Evolutionary conservation across 306 rosid species (phyloP).

Genomic region (Rubus idaeus): DNA sequence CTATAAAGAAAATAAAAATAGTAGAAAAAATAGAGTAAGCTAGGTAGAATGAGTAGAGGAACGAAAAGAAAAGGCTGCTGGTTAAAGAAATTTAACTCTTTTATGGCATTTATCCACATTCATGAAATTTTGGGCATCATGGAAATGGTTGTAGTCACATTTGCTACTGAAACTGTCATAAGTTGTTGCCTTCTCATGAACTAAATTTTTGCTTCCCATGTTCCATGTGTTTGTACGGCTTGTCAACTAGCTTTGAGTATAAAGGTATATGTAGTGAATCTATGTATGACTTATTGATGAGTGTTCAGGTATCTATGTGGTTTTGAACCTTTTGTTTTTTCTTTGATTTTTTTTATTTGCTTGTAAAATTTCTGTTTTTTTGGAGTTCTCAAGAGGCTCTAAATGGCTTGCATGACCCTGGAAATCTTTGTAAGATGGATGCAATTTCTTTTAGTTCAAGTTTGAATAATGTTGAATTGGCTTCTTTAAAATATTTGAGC

Average conservation of each 20-base stretch:
- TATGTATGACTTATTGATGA: not conserved
- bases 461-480: not conserved
- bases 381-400: not conserved
- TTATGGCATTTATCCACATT: not conserved
- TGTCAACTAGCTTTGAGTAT: not conserved
- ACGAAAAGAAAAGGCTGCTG: not conserved
- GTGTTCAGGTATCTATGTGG: not conserved
- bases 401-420: not conserved
- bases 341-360: not conserved
- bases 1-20: not conserved
- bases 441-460: not conserved
- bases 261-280: not conserved
- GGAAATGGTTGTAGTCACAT: not conserved
- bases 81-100: not conserved
- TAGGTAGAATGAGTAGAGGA: not conserved
- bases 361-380: not conserved
- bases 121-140: not conserved
- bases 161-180: not conserved
- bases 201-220: not conserved
- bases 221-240: not conserved
- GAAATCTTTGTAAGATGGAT: not conserved
- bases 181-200: not conserved
- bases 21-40: not conserved
- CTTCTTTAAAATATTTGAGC: not conserved
- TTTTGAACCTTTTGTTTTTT: not conserved